Evolutionary conservation across 495 filamentous ascomycete genomes (phyloP), one percentile per base, ranked within the genome.

Genomic region (Ramalina intermedia): DNA sequence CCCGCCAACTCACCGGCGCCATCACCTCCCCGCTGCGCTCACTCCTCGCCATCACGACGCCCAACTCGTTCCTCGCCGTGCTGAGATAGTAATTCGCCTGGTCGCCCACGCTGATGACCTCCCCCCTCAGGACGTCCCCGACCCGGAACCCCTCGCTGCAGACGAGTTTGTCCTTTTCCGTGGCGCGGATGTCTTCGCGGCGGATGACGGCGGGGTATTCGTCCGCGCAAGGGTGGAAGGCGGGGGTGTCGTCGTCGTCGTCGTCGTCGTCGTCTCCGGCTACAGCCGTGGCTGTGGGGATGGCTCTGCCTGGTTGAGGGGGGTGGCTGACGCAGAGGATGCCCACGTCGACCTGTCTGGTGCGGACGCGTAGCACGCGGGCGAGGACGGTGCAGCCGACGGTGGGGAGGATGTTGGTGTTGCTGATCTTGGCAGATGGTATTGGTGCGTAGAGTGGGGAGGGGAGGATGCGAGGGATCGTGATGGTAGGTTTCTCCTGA

Each of bases 91-190:
- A 96, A 57, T 85, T 93, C 40, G 80, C 79, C 65, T 95, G 87
- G 65, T 98, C 91, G 18, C 91, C 91, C 2, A 96, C 65, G 8
- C 84, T 90, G 45, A 94, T 88, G 58, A 98, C 89, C 21, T 83
- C 75, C 12, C 86, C 91, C 47, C 88, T 72, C 37, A 98, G 85
- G 51, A 98, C 80, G 73, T 98, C 91, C 0, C 91, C 91, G 12
- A 90, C 86, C 50, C 90, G 73, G 63, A 96, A 98, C 65, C 82
- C 86, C 59, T 94, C 87, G 55, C 81, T 80, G 53, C 95, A 81
- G 60, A 85, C 84, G 20, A 96, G 87, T 47, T 79, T 82, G 51
- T 98, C 91, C 68, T 94, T 94, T 74, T 98, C 91, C 37, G 90
- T 94, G 16, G 86, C 87, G 46, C 91, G 72, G 12, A 98, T 85